A percentile compares a stretch with the other conserved stretches of the same genome.
Conservation (phyloP, 768 basidiomycete species). For the Asterophora parasitica region DNA sequence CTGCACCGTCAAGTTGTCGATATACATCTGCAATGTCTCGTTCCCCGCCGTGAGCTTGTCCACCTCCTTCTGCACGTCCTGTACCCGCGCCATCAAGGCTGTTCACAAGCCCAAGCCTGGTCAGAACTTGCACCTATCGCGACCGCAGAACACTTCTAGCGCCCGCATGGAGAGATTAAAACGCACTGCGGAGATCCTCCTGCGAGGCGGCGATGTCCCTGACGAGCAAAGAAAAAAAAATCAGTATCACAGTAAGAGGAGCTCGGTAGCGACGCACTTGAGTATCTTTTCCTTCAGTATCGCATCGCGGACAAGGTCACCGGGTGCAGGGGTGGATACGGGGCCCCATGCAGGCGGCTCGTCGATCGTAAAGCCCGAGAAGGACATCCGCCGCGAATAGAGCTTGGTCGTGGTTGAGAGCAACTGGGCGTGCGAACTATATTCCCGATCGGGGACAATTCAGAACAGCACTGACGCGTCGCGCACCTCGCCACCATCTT, state of each 20-base stretch:
- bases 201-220: conserved; percentile 72
- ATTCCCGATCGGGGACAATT: conserved; percentile 25
- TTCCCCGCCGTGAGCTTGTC: conserved; percentile 78
- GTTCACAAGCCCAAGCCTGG: conserved; percentile 3
- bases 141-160: background rate
- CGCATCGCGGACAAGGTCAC: conserved; percentile 71
- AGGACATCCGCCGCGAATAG: conserved; percentile 34
- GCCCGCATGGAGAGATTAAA: background rate
- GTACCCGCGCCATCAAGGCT: conserved; percentile 68
- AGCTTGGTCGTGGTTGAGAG: conserved; percentile 4
- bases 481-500: conserved; percentile 15
- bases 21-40: conserved; percentile 82
- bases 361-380: conserved; percentile 37
- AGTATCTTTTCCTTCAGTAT: conserved; percentile 73
- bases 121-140: background rate
- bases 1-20: conserved; percentile 84
- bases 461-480: conserved; percentile 42
- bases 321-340: conserved; percentile 33
- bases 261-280: conserved; percentile 58
- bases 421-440: conserved; percentile 1
- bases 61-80: conserved; percentile 70
- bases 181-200: conserved; percentile 70
- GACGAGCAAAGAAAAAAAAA: too few relatives aligned
- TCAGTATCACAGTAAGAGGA: background rate
- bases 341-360: conserved; percentile 49